Percentiles rank a stretch among this genome's conserved stretches.
Evolutionary conservation across 768 basidiomycete species (phyloP).

Genomic region (Psilocybe tampanensis): DNA sequence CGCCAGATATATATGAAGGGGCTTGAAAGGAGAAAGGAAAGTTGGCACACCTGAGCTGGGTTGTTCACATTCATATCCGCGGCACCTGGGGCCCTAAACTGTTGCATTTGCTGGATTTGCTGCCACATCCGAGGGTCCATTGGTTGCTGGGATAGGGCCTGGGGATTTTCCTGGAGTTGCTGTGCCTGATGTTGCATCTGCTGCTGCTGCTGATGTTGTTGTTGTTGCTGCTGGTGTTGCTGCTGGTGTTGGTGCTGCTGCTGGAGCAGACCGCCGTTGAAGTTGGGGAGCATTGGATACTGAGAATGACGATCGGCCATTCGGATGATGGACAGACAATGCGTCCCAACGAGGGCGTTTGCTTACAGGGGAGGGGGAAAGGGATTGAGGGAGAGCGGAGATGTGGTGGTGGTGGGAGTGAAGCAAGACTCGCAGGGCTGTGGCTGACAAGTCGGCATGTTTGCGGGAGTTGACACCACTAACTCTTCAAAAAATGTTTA

Average conservation of each 20-base stretch:
- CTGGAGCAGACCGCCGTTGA: slow-evolving; percentile 45
- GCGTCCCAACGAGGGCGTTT: slow-evolving; percentile 8
- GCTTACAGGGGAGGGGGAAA: slow-evolving; percentile 21
- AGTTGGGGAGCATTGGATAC: slow-evolving; percentile 58
- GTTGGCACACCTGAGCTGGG: slow-evolving; percentile 21
- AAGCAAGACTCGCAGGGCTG: slow-evolving; percentile 50
- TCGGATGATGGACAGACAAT: slow-evolving; percentile 28
- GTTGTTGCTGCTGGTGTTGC: slow-evolving; percentile 41
- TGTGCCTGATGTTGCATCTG: slow-evolving; percentile 45
- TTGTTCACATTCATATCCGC: slow-evolving; percentile 20
- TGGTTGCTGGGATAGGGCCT: slow-evolving; percentile 42
- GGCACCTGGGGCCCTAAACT: slow-evolving; percentile 21
- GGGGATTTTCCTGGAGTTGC: slow-evolving; percentile 45
- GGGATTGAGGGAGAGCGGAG: slow-evolving; percentile 32
- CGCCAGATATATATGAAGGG: slow-evolving; percentile 11
- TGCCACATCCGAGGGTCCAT: slow-evolving; percentile 62
- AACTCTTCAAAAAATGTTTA: slow-evolving; percentile 15
- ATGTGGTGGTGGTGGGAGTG: slow-evolving; percentile 55
- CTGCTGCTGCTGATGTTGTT: slow-evolving; percentile 43
- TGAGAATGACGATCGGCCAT: slow-evolving; percentile 66
- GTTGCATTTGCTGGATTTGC: slow-evolving; percentile 41
- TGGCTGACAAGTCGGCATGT: slow-evolving; percentile 49
- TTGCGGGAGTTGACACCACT: slow-evolving; percentile 43
- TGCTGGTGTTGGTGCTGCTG: slow-evolving; percentile 49
- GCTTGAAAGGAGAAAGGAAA: slow-evolving; percentile 7